Evolutionary conservation across 495 filamentous ascomycete genomes (phyloP).

Genomic region (Penicillium roqueforti): DNA sequence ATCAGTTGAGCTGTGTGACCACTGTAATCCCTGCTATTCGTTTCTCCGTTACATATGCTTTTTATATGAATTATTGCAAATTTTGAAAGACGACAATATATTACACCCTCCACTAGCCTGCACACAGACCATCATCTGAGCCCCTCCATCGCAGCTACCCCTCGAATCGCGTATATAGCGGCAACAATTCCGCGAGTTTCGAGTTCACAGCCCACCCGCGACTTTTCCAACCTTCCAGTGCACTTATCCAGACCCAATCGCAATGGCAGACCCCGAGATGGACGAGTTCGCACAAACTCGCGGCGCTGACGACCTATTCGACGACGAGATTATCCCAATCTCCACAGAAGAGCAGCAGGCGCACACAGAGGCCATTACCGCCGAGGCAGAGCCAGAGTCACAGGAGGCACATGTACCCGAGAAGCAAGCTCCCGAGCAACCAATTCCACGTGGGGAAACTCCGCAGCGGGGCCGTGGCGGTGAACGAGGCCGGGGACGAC

Average conservation of each 20-base stretch:
- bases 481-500: constrained; percentile 35
- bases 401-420: constrained; percentile 11
- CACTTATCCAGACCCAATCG: background rate
- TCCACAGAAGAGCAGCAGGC: constrained; percentile 33
- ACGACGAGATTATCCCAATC: constrained; percentile 67
- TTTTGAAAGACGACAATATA: background rate
- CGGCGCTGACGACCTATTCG: constrained; percentile 63
- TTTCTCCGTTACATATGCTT: background rate
- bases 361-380: constrained; percentile 22
- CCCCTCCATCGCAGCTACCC: constrained; percentile 25
- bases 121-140: constrained; percentile 22
- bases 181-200: background rate
- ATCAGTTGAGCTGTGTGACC: background rate
- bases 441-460: constrained; percentile 21
- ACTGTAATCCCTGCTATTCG: background rate
- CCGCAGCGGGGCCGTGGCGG: constrained; percentile 34
- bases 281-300: constrained; percentile 63
- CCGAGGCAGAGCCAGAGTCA: constrained; percentile 12
- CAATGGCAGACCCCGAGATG: constrained; percentile 28
- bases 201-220: background rate
- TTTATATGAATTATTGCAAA: background rate
- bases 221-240: background rate
- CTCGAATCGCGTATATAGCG: constrained; percentile 13
- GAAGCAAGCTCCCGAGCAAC: constrained; percentile 12
- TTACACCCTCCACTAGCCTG: constrained; percentile 1